These are phyloP conservation scores for Linnemannia schmuckeri DNA, from an alignment of 192 early-diverging fungal genomes.

Conservation along the genomic window DNA sequence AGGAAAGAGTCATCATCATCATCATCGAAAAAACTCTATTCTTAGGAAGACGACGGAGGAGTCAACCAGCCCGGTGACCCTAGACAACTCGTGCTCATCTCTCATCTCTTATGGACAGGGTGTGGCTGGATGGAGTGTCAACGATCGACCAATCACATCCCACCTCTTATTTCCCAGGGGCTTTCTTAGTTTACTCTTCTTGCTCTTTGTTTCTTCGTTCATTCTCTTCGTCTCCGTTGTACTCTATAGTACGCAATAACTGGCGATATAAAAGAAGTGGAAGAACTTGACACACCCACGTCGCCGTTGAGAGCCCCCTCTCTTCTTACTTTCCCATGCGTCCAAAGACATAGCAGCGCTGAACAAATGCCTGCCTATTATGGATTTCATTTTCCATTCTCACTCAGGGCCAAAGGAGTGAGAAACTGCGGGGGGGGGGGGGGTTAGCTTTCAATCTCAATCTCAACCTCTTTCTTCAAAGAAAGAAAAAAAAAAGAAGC, in stretches of 20 bases:
- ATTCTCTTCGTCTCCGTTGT: background rate
- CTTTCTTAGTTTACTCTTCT: background rate
- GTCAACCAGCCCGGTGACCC: conserved; percentile 6
- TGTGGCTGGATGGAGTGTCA: background rate
- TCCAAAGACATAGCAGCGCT: background rate
- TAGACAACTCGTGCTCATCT: background rate
- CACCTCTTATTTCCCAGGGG: background rate
- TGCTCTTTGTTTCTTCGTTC: background rate
- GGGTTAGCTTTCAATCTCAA: background rate
- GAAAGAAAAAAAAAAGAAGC: background rate
- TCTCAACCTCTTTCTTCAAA: background rate
- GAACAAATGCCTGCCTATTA: conserved; percentile 6
- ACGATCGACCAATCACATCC: background rate
- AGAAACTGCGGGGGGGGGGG: too few relatives aligned
- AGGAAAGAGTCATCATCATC: too few relatives aligned
- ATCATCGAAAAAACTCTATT: too few relatives aligned
- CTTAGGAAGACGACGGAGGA: background rate
- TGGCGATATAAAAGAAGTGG: background rate
- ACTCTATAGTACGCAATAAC: background rate
- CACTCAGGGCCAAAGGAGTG: background rate
- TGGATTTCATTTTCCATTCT: background rate
- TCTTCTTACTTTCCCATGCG: background rate
- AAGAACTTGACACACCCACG: conserved; percentile 13
- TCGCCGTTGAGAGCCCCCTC: background rate
- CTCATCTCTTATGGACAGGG: background rate